These are phyloP conservation scores for Lodderomyces metapsilosis DNA, from an alignment of 1,139 yeast species.

Conservation along the genomic window DNA sequence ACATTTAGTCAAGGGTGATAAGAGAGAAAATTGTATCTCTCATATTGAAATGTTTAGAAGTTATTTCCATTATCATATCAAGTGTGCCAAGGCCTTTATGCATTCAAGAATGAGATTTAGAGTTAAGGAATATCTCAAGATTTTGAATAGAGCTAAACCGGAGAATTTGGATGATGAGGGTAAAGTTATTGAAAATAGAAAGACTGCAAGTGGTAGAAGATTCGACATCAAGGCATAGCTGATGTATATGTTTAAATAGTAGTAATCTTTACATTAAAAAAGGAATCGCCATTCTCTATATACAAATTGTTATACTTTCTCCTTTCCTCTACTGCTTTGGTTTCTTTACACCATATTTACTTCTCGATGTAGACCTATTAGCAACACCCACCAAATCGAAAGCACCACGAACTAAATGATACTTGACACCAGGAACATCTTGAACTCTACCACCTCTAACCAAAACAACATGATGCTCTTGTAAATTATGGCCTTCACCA, in stretches of 20 bases:
- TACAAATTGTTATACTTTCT: constrained; percentile 3
- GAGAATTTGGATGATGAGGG: constrained; percentile 78
- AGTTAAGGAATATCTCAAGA: constrained; percentile 90
- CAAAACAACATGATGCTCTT: constrained; percentile 94
- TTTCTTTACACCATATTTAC: constrained; percentile 91
- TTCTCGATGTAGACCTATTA: constrained; percentile 83
- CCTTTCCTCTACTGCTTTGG: constrained; percentile 42
- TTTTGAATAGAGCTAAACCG: constrained; percentile 94
- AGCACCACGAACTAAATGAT: constrained; percentile 91
- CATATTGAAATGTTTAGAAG: constrained; percentile 91
- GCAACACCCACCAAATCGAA: constrained; percentile 95
- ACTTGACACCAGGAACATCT: constrained; percentile 98
- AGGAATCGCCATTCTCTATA: constrained; percentile 1
- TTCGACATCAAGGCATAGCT: constrained; percentile 39
- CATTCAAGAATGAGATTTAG: constrained; percentile 98
- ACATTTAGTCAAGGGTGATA: constrained; percentile 66
- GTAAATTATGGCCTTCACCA: constrained; percentile 98
- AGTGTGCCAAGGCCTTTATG: constrained; percentile 96
- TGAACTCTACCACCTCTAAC: constrained; percentile 98
- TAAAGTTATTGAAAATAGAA: constrained; percentile 58
- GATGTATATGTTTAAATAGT: background rate
- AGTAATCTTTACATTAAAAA: background rate
- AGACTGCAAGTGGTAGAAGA: constrained; percentile 83
- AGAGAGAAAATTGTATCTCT: constrained; percentile 80
- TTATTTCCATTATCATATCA: constrained; percentile 97